Evolutionary conservation across 2,329 filamentous ascomycete species (phyloP).

Genomic region (Pochonia chlamydosporia): DNA sequence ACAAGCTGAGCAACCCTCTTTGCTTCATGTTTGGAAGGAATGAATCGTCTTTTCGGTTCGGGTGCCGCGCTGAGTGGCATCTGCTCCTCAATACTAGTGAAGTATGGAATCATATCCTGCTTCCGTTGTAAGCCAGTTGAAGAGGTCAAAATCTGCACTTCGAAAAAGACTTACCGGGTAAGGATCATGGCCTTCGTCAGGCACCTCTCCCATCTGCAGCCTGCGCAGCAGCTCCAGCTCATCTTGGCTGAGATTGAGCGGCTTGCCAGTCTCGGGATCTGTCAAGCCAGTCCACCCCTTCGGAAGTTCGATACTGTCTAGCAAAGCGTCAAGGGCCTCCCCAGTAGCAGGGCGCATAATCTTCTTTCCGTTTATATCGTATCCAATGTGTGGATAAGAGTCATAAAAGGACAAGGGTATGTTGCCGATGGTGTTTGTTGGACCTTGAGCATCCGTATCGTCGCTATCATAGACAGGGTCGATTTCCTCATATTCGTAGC

Average conservation of each 20-base stretch:
- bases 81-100: constrained; percentile 80
- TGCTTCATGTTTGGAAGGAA: constrained; percentile 94
- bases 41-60: constrained; percentile 90
- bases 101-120: constrained; percentile 84
- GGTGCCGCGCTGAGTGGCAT: constrained; percentile 95
- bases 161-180: constrained; percentile 65
- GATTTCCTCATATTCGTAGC: constrained; percentile 91
- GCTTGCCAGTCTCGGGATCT: constrained; percentile 89
- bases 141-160: background rate
- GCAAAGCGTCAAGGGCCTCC: constrained; percentile 83
- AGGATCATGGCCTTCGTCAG: constrained; percentile 83
- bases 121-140: background rate
- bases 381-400: constrained; percentile 95
- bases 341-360: constrained; percentile 94
- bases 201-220: constrained; percentile 82
- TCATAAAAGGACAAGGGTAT: constrained; percentile 96
- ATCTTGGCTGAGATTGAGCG: constrained; percentile 77
- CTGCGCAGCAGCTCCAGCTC: constrained; percentile 85
- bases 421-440: constrained; percentile 87
- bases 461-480: constrained; percentile 95
- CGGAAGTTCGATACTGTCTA: constrained; percentile 94
- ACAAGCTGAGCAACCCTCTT: constrained; percentile 97
- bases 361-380: constrained; percentile 97
- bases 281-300: constrained; percentile 97
- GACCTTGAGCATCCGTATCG: constrained; percentile 75